Evolutionary conservation across 2,329 filamentous ascomycete species (phyloP), one percentile per base, ranked within the genome.

Genomic region (Chaetomiaceae sp.): DNA sequence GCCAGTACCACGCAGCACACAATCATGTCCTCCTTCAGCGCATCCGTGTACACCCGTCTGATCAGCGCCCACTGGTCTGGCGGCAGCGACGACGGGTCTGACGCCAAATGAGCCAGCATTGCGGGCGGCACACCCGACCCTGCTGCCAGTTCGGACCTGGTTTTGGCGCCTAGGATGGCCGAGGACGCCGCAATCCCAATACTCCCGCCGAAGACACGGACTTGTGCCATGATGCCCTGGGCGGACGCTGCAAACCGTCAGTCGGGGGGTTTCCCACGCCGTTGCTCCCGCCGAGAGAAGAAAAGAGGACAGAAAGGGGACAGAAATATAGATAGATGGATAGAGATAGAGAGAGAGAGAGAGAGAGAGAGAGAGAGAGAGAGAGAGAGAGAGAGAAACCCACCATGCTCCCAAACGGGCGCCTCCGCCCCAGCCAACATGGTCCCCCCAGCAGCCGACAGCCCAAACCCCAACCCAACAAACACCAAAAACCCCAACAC

Each of bases 111-210:
- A 20, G 60, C 56, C 14, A 71, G 55, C 36, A 71, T 63, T 7
- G 62, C 54, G 1, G 64, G 49, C 8, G 66, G 57, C 2, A 71
- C 40, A 4, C 64, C 50, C n/a, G n/a, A n/a, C n/a, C 61, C 65
- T 2, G n/a, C 16, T 11, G 58, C 55, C 30, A 73, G 58, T 23
- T 65, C 57, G 3, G 64, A 51, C 23, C 61, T 64, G 37, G 66
- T 67, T 59, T 61, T 68, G 45, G 55, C 66, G 38, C 59, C 69
- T 4, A 78, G 60, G 14, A 80, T 69, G 14, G 74, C 73, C 1
- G 78, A 75, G 18, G 76, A 80, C 1, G 74, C 70, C 2, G 78
- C 75, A 48, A 81, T 79, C 3, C 78, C 78, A 25, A 81, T 66
- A 52, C 77, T 79, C 5, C 78, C 78, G 4, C 78, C 78, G 0